Evolutionary conservation across 257 asterid species (phyloP).

Genomic region (Solanum ossicruentum): DNA sequence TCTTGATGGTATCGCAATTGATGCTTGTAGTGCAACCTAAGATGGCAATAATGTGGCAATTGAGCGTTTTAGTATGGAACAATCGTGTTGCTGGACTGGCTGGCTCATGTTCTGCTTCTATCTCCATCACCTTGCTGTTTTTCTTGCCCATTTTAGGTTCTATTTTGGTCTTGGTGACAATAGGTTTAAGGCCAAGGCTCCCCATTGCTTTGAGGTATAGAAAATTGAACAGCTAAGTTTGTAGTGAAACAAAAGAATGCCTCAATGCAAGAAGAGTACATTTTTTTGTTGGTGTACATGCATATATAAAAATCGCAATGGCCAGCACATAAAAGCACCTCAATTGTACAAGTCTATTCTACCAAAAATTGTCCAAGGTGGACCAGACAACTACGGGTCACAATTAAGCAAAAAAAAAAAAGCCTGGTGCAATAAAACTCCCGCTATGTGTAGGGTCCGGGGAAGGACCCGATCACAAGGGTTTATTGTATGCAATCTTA

Average conservation of each 20-base stretch:
- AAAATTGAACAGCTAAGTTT: neutral
- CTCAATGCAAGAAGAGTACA: neutral
- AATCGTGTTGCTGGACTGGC: constrained; percentile 28
- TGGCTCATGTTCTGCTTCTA: constrained; percentile 11
- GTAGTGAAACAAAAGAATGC: neutral
- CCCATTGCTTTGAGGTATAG: neutral
- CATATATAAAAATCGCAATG: neutral
- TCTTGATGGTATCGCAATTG: constrained; percentile 11
- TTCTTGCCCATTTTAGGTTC: neutral
- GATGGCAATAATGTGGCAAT: constrained; percentile 11
- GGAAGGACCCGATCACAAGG: too few relatives aligned
- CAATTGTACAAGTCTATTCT: neutral
- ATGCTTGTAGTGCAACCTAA: constrained; percentile 18
- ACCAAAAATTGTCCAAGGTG: too few relatives aligned
- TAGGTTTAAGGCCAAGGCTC: neutral
- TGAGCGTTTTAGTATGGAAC: constrained; percentile 14
- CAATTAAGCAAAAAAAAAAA: neutral
- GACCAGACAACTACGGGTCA: too few relatives aligned
- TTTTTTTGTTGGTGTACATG: neutral
- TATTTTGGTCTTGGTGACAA: neutral
- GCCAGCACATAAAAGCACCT: too few relatives aligned
- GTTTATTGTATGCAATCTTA: too few relatives aligned
- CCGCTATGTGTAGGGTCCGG: too few relatives aligned
- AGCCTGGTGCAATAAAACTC: too few relatives aligned
- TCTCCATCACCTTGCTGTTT: neutral